Percentiles rank a stretch among this genome's conserved stretches.
Conservation (phyloP, 2,329 filamentous ascomycete species). For the Hypoxylon sp. region DNA sequence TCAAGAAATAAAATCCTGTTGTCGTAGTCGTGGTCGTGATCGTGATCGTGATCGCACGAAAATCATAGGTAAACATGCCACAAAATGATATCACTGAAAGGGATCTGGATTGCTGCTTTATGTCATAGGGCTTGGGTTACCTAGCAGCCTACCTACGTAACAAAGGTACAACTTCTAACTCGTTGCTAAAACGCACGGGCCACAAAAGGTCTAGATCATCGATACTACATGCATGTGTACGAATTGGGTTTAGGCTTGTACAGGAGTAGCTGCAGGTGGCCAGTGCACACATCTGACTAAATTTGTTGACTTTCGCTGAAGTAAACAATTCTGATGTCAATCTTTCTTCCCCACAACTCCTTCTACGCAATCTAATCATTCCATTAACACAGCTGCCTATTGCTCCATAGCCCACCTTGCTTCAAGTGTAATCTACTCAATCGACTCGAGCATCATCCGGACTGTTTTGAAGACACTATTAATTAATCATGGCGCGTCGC, state of each 20-base stretch:
- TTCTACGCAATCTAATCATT: slow-evolving; percentile 39
- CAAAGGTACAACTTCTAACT: not conserved
- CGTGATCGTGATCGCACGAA: slow-evolving; percentile 1
- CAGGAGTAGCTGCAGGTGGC: slow-evolving; percentile 1
- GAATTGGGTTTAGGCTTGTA: not conserved
- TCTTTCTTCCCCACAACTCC: slow-evolving; percentile 36
- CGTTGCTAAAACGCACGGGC: slow-evolving; percentile 25
- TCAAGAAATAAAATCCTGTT: slow-evolving; percentile 9
- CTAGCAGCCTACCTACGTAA: not conserved
- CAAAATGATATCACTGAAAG: slow-evolving; percentile 8
- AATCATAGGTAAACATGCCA: slow-evolving; percentile 3
- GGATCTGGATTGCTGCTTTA: slow-evolving; percentile 4
- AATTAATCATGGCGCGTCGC: slow-evolving; percentile 58
- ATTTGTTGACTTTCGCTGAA: slow-evolving; percentile 43
- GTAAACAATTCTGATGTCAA: slow-evolving; percentile 49
- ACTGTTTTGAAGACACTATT: slow-evolving; percentile 26
- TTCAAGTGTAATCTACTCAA: slow-evolving; percentile 14
- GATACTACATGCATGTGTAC: slow-evolving; percentile 6
- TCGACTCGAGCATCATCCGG: slow-evolving; percentile 13
- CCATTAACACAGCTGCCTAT: slow-evolving; percentile 32
- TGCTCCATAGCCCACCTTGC: slow-evolving; percentile 27
- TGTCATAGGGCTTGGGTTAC: slow-evolving; percentile 14
- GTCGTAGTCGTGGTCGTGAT: no score
- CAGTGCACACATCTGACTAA: slow-evolving; percentile 26
- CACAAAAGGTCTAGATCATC: slow-evolving; percentile 10